These are phyloP conservation scores for Blastobotrys mokoenaii DNA, from an alignment of 805 yeast genomes.

Conservation along the genomic window DNA sequence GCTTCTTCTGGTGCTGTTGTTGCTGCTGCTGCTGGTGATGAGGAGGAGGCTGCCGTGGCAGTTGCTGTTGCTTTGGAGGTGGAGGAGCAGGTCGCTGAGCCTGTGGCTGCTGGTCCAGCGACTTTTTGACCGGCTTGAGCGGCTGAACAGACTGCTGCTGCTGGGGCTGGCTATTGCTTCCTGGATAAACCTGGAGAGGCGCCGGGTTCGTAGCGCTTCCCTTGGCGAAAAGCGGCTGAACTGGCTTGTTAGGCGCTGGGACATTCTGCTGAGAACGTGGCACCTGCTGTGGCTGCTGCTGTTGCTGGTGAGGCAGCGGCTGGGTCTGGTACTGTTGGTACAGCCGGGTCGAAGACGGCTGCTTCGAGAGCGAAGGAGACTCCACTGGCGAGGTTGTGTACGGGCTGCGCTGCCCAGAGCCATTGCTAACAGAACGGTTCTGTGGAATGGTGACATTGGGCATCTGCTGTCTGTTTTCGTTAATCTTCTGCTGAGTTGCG, in stretches of 20 bases:
- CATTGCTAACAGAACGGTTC: background rate
- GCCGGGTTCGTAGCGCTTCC: no score
- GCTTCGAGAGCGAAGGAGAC: slow-evolving; percentile 1
- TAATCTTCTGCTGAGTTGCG: slow-evolving; percentile 6
- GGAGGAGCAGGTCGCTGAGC: slow-evolving; percentile 4
- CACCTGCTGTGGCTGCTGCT: background rate
- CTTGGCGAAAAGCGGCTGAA: slow-evolving; percentile 6
- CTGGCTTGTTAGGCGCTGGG: background rate
- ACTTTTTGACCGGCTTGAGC: background rate
- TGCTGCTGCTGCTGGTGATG: slow-evolving; percentile 2
- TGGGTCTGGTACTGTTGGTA: no score
- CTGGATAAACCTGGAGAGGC: background rate
- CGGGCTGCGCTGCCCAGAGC: background rate
- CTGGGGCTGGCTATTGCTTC: background rate
- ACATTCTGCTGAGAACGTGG: background rate
- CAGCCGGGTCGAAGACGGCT: slow-evolving; percentile 1
- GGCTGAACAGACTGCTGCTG: slow-evolving; percentile 1
- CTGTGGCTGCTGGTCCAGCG: slow-evolving; percentile 1
- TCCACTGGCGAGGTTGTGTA: slow-evolving; percentile 2
- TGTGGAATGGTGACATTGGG: slow-evolving; percentile 1
- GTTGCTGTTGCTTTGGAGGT: slow-evolving; percentile 7
- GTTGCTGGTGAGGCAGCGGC: background rate
- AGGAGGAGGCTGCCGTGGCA: slow-evolving; percentile 4
- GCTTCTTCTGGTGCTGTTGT: slow-evolving; percentile 5
- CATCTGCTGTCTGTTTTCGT: background rate